These are phyloP conservation scores for Pseudonectria foliicola DNA, from an alignment of 2,329 filamentous ascomycete genomes.

Conservation along the genomic window DNA sequence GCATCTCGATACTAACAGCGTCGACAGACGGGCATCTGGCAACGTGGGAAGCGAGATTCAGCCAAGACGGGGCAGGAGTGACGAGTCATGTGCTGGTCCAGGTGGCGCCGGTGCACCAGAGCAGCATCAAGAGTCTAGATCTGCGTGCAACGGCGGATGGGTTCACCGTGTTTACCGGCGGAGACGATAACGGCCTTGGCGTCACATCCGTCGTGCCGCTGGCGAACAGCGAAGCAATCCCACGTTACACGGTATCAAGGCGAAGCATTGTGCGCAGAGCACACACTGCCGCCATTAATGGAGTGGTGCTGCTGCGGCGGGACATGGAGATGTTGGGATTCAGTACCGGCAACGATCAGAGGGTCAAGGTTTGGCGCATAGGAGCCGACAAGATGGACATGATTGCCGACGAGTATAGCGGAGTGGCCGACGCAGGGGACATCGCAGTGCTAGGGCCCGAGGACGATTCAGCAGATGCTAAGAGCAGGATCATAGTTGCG, in stretches of 20 bases:
- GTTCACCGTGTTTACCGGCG: conserved; percentile 62
- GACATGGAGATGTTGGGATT: conserved; percentile 25
- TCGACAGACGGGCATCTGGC: conserved; percentile 73
- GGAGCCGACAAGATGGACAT: conserved; percentile 28
- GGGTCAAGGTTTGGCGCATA: conserved; percentile 48
- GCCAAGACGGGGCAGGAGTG: neutral
- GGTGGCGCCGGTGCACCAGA: conserved; percentile 62
- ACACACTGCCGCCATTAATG: conserved; percentile 67
- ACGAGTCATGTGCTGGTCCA: conserved; percentile 22
- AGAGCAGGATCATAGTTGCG: conserved; percentile 30
- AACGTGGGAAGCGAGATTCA: conserved; percentile 22
- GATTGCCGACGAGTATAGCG: conserved; percentile 46
- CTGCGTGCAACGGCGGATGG: conserved; percentile 26
- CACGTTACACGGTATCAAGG: conserved; percentile 15
- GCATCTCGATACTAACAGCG: conserved; percentile 52
- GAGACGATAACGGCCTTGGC: conserved; percentile 80
- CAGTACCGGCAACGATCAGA: conserved; percentile 54
- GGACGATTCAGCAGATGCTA: neutral
- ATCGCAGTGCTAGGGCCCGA: conserved; percentile 31
- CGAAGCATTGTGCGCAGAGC: conserved; percentile 37
- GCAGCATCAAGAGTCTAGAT: conserved; percentile 63
- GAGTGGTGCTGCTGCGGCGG: conserved; percentile 33
- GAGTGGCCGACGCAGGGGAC: conserved; percentile 53
- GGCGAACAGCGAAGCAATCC: conserved; percentile 8
- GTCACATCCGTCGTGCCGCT: conserved; percentile 34